Evolutionary conservation across 495 filamentous ascomycete species (phyloP).

Genomic region (Talaromyces nanjingensis): DNA sequence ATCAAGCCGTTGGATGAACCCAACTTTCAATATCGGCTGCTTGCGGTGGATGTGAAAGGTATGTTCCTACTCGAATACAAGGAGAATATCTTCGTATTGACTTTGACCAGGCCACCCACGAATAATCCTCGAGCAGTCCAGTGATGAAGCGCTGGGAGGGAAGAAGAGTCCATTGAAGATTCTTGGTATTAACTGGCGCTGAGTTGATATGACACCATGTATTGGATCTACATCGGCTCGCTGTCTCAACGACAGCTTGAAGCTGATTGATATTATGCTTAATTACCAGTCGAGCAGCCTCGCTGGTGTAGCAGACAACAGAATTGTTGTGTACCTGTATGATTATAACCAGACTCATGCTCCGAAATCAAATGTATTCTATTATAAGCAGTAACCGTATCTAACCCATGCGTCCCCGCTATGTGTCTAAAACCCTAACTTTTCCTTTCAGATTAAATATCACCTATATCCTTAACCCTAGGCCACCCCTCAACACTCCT

Average conservation of each 20-base stretch:
- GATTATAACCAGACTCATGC: not conserved
- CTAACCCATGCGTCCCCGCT: not conserved
- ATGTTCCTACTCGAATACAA: not conserved
- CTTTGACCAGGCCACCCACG: conserved; percentile 30
- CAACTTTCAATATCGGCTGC: conserved; percentile 74
- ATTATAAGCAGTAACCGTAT: not conserved
- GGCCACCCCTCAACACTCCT: conserved; percentile 11
- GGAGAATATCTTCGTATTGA: not conserved
- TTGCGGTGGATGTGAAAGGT: conserved; percentile 73
- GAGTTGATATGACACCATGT: conserved; percentile 5
- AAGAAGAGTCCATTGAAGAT: conserved; percentile 34
- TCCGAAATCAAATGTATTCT: not conserved
- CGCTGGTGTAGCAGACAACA: not conserved
- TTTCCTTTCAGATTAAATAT: not conserved
- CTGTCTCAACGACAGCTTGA: not conserved
- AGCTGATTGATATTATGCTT: not conserved
- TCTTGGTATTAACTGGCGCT: conserved; percentile 49
- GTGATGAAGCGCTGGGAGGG: conserved; percentile 22
- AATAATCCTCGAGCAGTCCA: conserved; percentile 41
- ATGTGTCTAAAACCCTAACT: not conserved
- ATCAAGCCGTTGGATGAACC: conserved; percentile 52
- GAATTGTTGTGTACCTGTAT: not conserved
- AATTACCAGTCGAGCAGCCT: not conserved
- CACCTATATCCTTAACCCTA: conserved; percentile 12
- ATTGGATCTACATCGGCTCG: not conserved